Conservation (phyloP, 2,329 filamentous ascomycete species). For the Colletotrichum tabaci region DNA sequence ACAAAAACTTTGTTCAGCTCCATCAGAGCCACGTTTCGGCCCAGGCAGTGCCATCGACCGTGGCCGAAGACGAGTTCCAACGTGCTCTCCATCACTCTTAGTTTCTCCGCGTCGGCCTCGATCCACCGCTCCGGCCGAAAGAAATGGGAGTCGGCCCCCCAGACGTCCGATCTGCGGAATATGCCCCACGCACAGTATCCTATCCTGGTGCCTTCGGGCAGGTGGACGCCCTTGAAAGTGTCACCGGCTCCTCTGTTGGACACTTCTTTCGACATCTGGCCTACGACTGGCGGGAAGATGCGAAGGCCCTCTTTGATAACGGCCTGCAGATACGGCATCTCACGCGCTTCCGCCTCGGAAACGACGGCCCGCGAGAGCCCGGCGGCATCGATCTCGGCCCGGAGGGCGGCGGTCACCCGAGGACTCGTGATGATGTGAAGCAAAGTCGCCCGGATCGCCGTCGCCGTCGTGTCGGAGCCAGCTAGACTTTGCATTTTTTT, state of each 20-base stretch:
- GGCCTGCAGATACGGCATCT: conserved; percentile 63
- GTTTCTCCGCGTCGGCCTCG: conserved; percentile 47
- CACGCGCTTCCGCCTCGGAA: conserved; percentile 52
- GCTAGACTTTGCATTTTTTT: conserved; percentile 57
- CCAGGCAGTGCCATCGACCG: conserved; percentile 57
- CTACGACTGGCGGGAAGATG: conserved; percentile 55
- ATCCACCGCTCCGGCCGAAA: conserved; percentile 43
- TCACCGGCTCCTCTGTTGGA: conserved; percentile 53
- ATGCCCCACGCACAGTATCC: conserved; percentile 55
- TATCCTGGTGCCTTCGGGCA: conserved; percentile 52
- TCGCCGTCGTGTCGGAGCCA: conserved; percentile 72
- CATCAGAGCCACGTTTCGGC: conserved; percentile 55
- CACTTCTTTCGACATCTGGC: conserved; percentile 56
- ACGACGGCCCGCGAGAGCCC: conserved; percentile 45
- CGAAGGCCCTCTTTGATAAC: conserved; percentile 65
- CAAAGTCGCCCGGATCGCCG: conserved; percentile 67
- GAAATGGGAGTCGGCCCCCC: conserved; percentile 30
- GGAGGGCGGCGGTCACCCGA: conserved; percentile 61
- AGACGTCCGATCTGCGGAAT: conserved; percentile 42
- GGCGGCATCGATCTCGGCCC: conserved; percentile 57
- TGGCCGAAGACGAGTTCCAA: conserved; percentile 58
- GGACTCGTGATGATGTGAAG: conserved; percentile 68
- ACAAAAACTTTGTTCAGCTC: conserved; percentile 52
- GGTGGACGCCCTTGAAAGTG: conserved; percentile 51
- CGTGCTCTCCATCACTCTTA: conserved; percentile 53